phyloP scores from a whole-genome alignment of 306 rosid genomes.

The Dryas alaskensis region DNA sequence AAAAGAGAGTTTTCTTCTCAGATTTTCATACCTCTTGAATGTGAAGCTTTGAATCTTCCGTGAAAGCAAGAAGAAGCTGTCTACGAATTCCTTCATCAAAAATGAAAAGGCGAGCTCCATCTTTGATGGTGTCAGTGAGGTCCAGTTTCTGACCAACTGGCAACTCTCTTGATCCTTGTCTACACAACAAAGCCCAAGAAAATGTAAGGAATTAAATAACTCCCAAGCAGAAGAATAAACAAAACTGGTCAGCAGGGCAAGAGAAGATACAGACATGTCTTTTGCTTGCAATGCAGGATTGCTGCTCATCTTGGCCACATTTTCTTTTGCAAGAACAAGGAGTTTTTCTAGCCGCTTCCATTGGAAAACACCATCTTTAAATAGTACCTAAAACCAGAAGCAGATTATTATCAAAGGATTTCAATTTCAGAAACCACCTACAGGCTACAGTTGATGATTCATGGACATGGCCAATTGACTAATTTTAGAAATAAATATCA shows the following conservation, averaged over 20 bases:
- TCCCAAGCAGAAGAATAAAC: slow-evolving; percentile 23
- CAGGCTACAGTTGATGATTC: background rate
- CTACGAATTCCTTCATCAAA: slow-evolving; percentile 86
- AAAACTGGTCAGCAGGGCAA: slow-evolving; percentile 13
- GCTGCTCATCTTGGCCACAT: slow-evolving; percentile 91
- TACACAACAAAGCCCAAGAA: slow-evolving; percentile 29
- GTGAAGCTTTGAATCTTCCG: slow-evolving; percentile 96
- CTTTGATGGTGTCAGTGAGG: slow-evolving; percentile 94
- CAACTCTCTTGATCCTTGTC: slow-evolving; percentile 52
- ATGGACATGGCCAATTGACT: background rate
- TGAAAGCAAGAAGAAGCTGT: slow-evolving; percentile 92
- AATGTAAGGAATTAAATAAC: slow-evolving; percentile 25
- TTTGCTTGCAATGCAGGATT: slow-evolving; percentile 83
- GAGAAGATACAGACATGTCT: slow-evolving; percentile 48
- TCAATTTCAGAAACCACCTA: background rate
- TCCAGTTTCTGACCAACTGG: slow-evolving; percentile 64
- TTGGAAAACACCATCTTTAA: slow-evolving; percentile 91
- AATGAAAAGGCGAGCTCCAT: slow-evolving; percentile 90
- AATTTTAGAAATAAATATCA: background rate
- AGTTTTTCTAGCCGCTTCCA: slow-evolving; percentile 99
- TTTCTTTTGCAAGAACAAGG: slow-evolving; percentile 91
- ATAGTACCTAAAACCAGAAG: slow-evolving; percentile 62
- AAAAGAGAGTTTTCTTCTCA: background rate
- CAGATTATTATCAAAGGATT: slow-evolving; percentile 16
- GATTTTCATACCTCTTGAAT: slow-evolving; percentile 70